Conservation (phyloP, 2,329 filamentous ascomycete genomes). For the Neurospora sp. region DNA sequence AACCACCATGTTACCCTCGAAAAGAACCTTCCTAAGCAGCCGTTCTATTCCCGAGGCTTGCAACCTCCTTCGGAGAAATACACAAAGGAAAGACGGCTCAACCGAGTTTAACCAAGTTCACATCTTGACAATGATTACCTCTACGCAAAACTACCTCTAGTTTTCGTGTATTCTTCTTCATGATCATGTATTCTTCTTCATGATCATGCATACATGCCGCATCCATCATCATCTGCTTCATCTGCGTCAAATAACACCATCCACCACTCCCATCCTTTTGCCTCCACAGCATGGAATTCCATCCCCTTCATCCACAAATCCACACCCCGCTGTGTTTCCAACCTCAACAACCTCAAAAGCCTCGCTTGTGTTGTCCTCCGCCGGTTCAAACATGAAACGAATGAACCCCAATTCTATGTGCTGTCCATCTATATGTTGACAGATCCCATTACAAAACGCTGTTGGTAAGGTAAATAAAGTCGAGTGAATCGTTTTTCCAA, state of each 20-base stretch:
- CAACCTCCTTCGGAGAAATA: not conserved
- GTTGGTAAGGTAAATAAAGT: not conserved
- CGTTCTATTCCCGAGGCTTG: not conserved
- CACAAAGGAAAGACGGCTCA: not conserved
- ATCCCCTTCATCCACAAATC: not conserved
- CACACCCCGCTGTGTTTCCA: not conserved
- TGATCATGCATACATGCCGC: not conserved
- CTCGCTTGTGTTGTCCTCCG: not conserved
- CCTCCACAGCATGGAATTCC: not conserved
- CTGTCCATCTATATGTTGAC: not conserved
- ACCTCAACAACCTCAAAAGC: not conserved
- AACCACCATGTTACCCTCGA: not conserved
- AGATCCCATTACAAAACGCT: not conserved
- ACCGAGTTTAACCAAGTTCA: not conserved
- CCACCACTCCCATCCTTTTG: not conserved
- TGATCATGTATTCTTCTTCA: not conserved
- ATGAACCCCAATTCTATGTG: not conserved
- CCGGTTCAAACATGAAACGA: not conserved
- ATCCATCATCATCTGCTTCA: not conserved
- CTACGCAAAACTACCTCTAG: not conserved
- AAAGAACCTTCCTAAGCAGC: not conserved
- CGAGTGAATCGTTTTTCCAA: not conserved
- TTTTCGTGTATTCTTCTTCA: not conserved
- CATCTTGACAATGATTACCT: not conserved
- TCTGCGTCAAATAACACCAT: not conserved